Evolutionary conservation across 176 grass and related monocot species (phyloP).

Genomic region (Echinochloa phyllopogon): DNA sequence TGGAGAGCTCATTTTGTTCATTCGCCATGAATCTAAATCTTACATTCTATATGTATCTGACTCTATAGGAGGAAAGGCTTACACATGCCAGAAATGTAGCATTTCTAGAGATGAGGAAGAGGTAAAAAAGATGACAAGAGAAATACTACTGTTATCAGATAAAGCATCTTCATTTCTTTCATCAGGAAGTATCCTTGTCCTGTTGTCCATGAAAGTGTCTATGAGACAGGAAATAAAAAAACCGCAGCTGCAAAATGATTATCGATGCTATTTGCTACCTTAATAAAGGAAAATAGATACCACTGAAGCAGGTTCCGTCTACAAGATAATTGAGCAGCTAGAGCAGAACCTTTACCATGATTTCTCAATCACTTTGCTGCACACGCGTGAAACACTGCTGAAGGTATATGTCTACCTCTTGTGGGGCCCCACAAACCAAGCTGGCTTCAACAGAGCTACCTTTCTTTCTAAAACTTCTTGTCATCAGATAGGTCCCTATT

Average conservation of each 20-base stretch:
- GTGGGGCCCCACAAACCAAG: not conserved
- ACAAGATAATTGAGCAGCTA: constrained; percentile 68
- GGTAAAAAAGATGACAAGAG: constrained; percentile 57
- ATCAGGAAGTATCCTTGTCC: constrained; percentile 73
- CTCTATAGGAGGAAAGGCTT: constrained; percentile 57
- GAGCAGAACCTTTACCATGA: constrained; percentile 66
- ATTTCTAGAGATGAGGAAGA: constrained; percentile 67
- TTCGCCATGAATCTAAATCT: not conserved
- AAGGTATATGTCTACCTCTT: constrained; percentile 65
- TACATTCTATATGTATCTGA: constrained; percentile 38
- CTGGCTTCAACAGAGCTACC: not conserved
- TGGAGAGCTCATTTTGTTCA: not conserved
- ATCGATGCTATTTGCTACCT: constrained; percentile 12
- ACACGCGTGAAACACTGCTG: constrained; percentile 77
- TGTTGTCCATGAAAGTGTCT: not conserved
- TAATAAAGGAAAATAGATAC: constrained; percentile 61
- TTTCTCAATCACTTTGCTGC: constrained; percentile 74
- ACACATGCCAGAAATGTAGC: constrained; percentile 82
- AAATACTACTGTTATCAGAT: constrained; percentile 53
- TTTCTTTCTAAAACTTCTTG: not conserved
- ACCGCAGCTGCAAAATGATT: not conserved
- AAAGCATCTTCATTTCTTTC: constrained; percentile 64
- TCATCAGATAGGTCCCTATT: not conserved
- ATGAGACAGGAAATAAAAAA: not conserved
- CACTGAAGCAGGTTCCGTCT: constrained; percentile 65